phyloP scores from a whole-genome alignment of 768 basidiomycete species.

The Pisolithus microcarpus region DNA sequence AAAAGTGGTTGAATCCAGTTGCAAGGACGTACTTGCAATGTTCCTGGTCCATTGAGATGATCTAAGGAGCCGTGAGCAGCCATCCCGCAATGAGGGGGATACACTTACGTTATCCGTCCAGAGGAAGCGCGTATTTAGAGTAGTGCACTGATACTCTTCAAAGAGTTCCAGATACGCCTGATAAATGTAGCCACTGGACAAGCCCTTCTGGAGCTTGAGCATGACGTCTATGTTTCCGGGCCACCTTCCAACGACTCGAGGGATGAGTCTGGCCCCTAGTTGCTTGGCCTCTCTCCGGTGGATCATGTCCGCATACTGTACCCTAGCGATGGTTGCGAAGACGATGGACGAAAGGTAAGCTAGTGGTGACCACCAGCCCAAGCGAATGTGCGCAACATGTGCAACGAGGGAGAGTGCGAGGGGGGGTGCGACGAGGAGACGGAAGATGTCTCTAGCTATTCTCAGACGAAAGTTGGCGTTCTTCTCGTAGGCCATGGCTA shows the following conservation, averaged over 20 bases:
- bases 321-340: conserved; percentile 31
- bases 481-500: conserved; percentile 1
- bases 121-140: conserved; percentile 59
- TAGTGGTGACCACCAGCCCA: conserved; percentile 33
- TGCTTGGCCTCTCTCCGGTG: conserved; percentile 40
- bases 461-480: conserved; percentile 39
- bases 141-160: conserved; percentile 63
- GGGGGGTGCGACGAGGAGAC: conserved; percentile 36
- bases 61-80: conserved; percentile 31
- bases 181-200: conserved; percentile 53
- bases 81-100: background rate
- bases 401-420: conserved; percentile 28
- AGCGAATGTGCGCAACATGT: conserved; percentile 19
- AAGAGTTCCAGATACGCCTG: conserved; percentile 62
- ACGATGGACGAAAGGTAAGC: conserved; percentile 37
- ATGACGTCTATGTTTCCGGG: conserved; percentile 74
- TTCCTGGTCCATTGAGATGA: conserved; percentile 69
- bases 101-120: conserved; percentile 61
- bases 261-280: conserved; percentile 47
- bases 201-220: conserved; percentile 45
- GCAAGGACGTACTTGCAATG: conserved; percentile 59
- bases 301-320: conserved; percentile 26
- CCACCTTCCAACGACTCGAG: conserved; percentile 60
- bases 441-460: conserved; percentile 40
- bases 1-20: conserved; percentile 61